Conservation (phyloP, 805 yeast genomes). For the Pichia scutulata region DNA sequence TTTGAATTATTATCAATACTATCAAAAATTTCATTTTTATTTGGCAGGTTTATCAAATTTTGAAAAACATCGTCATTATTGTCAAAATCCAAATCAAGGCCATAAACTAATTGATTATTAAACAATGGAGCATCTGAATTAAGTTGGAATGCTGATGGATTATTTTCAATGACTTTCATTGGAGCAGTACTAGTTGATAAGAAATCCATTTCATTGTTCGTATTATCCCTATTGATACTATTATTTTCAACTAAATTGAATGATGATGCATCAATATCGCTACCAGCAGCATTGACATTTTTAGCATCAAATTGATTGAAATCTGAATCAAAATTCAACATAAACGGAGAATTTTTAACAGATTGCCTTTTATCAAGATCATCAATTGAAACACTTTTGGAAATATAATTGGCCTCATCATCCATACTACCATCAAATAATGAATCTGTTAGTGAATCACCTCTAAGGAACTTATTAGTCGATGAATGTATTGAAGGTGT, state of each 20-base stretch:
- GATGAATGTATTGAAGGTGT: neutral
- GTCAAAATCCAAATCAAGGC: constrained; percentile 8
- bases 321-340: neutral
- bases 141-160: constrained; percentile 8
- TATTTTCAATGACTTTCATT: constrained; percentile 5
- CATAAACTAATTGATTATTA: constrained; percentile 1
- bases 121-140: neutral
- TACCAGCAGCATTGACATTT: neutral
- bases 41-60: neutral
- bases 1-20: constrained; percentile 6
- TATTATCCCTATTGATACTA: neutral
- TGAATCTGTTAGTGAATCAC: neutral
- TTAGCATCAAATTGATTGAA: neutral
- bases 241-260: neutral
- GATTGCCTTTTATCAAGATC: neutral
- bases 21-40: neutral
- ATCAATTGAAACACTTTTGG: neutral
- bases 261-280: neutral
- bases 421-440: neutral
- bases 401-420: neutral
- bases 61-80: constrained; percentile 9
- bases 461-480: neutral
- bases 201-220: constrained; percentile 11
- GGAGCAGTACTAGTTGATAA: constrained; percentile 5
- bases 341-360: neutral